phyloP scores from a whole-genome alignment of 371 early-diverging fungal genomes.

The Rhizomucor miehei region DNA sequence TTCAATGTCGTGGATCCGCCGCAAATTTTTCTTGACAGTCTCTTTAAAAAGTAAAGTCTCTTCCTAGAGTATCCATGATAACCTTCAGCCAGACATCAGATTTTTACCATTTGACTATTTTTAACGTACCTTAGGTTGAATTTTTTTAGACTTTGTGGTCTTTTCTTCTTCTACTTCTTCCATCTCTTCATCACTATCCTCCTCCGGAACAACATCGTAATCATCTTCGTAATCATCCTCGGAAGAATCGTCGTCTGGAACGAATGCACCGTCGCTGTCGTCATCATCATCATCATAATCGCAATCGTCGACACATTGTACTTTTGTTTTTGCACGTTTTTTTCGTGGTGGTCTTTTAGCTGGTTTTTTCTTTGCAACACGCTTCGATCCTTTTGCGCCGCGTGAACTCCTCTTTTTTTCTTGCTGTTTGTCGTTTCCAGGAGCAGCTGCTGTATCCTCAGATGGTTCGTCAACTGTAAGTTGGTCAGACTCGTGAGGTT shows the following conservation, averaged over 20 bases:
- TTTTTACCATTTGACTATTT: background rate
- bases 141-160: background rate
- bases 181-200: constrained; percentile 5
- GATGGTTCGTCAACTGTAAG: background rate
- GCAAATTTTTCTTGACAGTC: background rate
- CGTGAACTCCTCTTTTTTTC: background rate
- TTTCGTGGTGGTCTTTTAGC: constrained; percentile 10
- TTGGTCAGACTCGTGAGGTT: background rate
- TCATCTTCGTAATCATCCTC: constrained; percentile 5
- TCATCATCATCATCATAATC: too few species aligned
- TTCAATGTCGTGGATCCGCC: constrained; percentile 10
- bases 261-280: constrained; percentile 3
- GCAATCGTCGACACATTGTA: constrained; percentile 1
- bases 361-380: constrained; percentile 7
- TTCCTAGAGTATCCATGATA: background rate
- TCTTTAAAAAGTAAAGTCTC: background rate
- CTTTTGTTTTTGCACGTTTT: constrained; percentile 11
- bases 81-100: background rate
- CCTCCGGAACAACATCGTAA: constrained; percentile 20
- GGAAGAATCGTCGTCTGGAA: constrained; percentile 7
- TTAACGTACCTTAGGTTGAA: background rate
- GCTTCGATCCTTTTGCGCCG: background rate
- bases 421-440: background rate
- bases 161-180: background rate
- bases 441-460: background rate